Evolutionary conservation across 148 eudicot genomes (phyloP).

Genomic region (Vaccinium macrocarpon): DNA sequence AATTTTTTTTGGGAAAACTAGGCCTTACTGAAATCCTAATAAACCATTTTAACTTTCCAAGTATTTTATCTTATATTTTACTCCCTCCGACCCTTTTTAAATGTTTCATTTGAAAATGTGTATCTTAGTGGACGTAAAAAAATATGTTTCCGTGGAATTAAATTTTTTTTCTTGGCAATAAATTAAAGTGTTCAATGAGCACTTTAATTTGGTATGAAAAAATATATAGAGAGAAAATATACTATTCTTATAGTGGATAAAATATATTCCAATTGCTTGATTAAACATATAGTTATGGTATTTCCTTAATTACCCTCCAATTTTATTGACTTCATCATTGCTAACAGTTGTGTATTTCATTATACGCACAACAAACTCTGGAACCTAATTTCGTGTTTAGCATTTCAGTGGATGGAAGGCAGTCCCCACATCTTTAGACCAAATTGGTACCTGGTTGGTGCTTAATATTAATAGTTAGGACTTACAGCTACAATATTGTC

Average conservation of each 20-base stretch:
- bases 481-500: background rate
- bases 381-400: background rate
- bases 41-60: too few species aligned
- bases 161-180: too few species aligned
- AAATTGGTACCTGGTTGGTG: background rate
- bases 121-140: too few species aligned
- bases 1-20: too few species aligned
- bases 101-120: too few species aligned
- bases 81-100: too few species aligned
- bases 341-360: background rate
- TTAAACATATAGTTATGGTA: background rate
- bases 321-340: background rate
- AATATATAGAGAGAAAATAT: too few species aligned
- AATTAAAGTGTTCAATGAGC: too few species aligned
- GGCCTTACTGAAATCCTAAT: background rate
- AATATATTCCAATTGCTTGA: background rate
- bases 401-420: background rate
- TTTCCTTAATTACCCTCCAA: background rate
- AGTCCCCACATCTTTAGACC: background rate
- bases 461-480: background rate
- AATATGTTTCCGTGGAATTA: too few species aligned
- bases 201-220: too few species aligned
- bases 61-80: too few species aligned
- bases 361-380: background rate
- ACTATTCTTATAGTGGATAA: background rate